Percentiles rank a stretch among this genome's conserved stretches.
These are phyloP conservation scores for Anisogramma anomala DNA, from an alignment of 2,329 filamentous ascomycete genomes.

Conservation along the genomic window DNA sequence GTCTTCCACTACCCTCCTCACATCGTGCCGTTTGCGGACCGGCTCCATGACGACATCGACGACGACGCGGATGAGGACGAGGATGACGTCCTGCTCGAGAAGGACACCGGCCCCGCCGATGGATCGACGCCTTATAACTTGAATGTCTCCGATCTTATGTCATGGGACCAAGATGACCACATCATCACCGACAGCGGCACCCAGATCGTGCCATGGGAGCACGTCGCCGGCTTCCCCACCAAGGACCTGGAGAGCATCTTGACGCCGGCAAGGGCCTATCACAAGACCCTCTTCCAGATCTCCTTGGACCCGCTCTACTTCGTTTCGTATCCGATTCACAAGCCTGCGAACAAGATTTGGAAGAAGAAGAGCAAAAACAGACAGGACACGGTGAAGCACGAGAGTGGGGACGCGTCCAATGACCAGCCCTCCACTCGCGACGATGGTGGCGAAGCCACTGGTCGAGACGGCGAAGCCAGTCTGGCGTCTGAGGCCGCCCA, in stretches of 20 bases:
- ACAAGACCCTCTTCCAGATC: constrained; percentile 74
- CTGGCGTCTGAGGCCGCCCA: constrained; percentile 20
- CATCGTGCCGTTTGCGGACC: constrained; percentile 30
- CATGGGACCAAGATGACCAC: constrained; percentile 43
- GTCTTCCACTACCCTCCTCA: constrained; percentile 81
- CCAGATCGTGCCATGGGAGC: constrained; percentile 57
- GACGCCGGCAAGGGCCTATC: constrained; percentile 62
- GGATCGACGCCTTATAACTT: constrained; percentile 21
- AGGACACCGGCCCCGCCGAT: constrained; percentile 29
- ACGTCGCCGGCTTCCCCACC: constrained; percentile 61
- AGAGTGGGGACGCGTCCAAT: constrained; percentile 16
- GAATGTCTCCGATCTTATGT: constrained; percentile 29
- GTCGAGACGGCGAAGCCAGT: constrained; percentile 6
- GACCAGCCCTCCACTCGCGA: constrained; percentile 21
- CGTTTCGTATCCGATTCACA: constrained; percentile 73
- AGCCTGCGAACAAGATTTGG: constrained; percentile 68
- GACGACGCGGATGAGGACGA: constrained; percentile 32
- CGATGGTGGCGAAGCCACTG: constrained; percentile 15
- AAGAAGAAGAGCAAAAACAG: constrained; percentile 47
- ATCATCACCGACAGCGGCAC: constrained; percentile 43
- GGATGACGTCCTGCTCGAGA: constrained; percentile 41
- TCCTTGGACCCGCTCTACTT: constrained; percentile 70
- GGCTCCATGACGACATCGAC: constrained; percentile 23
- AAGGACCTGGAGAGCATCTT: constrained; percentile 70
- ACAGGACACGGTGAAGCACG: constrained; percentile 23